Evolutionary conservation across 208 protist genomes (phyloP).

Genomic region (Phytomonas sp.): DNA sequence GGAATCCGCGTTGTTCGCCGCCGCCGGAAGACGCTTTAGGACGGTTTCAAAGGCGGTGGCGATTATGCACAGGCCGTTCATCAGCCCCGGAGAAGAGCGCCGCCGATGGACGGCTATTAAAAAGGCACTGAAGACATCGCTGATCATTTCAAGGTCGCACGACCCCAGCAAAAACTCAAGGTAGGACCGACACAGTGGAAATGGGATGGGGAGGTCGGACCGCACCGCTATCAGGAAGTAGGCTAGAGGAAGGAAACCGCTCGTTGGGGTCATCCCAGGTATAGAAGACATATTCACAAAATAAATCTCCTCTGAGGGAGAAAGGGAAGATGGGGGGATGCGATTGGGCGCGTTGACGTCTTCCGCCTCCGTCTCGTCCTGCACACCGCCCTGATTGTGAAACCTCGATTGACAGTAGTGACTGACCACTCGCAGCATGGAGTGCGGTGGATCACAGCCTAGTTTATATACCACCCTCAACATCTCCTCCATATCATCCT

Average conservation of each 20-base stretch:
- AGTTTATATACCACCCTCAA: constrained; percentile 17
- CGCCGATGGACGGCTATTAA: constrained; percentile 18
- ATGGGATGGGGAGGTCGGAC: constrained; percentile 20
- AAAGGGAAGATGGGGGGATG: background rate
- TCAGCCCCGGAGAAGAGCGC: constrained; percentile 1
- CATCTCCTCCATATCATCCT: constrained; percentile 25
- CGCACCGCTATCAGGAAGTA: constrained; percentile 58
- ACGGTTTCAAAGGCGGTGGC: constrained; percentile 12
- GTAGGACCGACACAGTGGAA: constrained; percentile 23
- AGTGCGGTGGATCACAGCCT: constrained; percentile 17
- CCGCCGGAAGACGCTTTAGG: constrained; percentile 12
- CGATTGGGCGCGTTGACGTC: background rate
- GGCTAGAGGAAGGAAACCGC: constrained; percentile 18
- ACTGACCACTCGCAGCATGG: background rate
- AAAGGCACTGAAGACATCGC: constrained; percentile 32
- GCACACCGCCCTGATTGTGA: background rate
- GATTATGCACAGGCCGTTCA: constrained; percentile 18
- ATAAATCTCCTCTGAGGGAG: background rate
- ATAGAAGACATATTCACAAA: background rate
- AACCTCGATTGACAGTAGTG: constrained; percentile 1
- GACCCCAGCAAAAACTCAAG: constrained; percentile 24
- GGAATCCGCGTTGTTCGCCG: background rate
- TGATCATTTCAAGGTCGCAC: constrained; percentile 40
- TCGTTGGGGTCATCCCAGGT: background rate
- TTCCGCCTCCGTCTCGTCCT: background rate